Percentiles rank a stretch among this genome's conserved stretches.
Conservation (phyloP, 139 green algal genomes). For the Closterium sp. region DNA sequence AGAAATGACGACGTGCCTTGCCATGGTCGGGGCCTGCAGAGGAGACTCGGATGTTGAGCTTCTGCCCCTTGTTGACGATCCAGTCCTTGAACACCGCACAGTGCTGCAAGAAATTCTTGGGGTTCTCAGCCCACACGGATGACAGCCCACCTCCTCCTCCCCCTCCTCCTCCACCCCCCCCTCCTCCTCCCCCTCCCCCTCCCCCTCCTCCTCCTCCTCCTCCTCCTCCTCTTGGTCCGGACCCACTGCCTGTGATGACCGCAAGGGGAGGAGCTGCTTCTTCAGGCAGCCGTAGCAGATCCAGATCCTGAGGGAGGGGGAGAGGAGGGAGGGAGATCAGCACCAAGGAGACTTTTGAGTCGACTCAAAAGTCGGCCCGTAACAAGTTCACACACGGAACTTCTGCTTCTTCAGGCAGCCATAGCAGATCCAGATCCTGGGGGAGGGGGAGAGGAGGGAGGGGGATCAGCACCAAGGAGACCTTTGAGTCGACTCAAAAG, state of each 20-base stretch:
- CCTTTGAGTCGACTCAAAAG: too few species aligned
- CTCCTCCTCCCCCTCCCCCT: not conserved
- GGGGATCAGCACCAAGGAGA: too few species aligned
- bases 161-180: not conserved
- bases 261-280: not conserved
- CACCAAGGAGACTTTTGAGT: too few species aligned
- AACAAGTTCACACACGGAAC: too few species aligned
- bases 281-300: not conserved
- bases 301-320: not conserved
- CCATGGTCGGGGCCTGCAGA: too few species aligned
- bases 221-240: not conserved
- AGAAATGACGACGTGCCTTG: too few species aligned
- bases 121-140: not conserved
- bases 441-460: too few species aligned
- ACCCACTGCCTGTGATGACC: not conserved
- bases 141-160: not conserved
- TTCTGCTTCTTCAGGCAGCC: too few species aligned
- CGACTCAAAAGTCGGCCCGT: too few species aligned
- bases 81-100: not conserved
- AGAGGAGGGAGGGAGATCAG: not conserved
- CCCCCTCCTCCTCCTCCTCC: not conserved
- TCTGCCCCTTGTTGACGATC: too few species aligned
- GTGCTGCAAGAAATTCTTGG: not conserved
- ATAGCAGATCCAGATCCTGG: too few species aligned
- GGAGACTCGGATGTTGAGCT: too few species aligned